These are phyloP conservation scores for Antitrichia curtipendula DNA, from an alignment of 225 moss, liverwort and hornwort species.

Conservation along the genomic window DNA sequence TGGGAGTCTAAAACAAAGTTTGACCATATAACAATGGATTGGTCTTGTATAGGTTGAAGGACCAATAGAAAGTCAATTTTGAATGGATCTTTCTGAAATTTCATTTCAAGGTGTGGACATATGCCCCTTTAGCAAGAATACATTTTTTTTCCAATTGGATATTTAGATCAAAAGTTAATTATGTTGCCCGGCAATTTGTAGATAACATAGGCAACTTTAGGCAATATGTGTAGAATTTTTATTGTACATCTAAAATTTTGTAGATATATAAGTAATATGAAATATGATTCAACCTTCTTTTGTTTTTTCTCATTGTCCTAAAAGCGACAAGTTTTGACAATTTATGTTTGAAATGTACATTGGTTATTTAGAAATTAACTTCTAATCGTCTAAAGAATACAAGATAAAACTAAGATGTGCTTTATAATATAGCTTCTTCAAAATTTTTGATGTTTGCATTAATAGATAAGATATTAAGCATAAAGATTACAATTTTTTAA, in stretches of 20 bases:
- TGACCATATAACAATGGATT: background rate
- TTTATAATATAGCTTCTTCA: background rate
- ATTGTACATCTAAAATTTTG: background rate
- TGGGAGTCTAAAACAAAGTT: background rate
- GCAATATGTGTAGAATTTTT: background rate
- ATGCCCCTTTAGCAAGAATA: fast-evolving
- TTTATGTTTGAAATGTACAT: background rate
- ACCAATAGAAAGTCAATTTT: background rate
- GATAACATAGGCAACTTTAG: fast-evolving
- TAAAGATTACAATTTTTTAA: background rate
- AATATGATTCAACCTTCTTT: background rate
- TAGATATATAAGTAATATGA: background rate
- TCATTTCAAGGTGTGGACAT: background rate
- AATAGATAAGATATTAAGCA: background rate
- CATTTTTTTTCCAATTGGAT: background rate
- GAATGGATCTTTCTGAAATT: background rate
- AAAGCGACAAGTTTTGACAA: background rate
- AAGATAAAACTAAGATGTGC: background rate
- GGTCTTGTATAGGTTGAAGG: fast-evolving
- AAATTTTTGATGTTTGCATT: background rate
- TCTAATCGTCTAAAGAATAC: fast-evolving
- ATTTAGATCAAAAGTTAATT: background rate
- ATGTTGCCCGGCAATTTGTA: fast-evolving
- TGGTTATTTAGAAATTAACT: background rate
- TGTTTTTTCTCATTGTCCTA: fast-evolving